Evolutionary conservation across 2,329 filamentous ascomycete species (phyloP).

Genomic region (Colletotrichum abscissum): DNA sequence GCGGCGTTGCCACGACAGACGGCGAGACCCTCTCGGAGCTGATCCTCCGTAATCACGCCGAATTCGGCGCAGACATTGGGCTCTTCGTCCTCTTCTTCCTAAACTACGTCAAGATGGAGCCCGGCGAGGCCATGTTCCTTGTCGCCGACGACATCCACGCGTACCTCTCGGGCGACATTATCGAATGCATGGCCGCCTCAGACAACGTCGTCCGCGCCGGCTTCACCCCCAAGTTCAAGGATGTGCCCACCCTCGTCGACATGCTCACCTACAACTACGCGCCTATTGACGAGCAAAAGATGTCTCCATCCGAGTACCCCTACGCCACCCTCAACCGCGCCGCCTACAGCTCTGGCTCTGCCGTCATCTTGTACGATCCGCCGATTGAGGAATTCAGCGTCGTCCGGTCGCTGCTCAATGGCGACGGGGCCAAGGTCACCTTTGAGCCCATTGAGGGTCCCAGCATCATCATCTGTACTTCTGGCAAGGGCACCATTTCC

Average conservation of each 20-base stretch:
- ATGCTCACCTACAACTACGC: constrained; percentile 98
- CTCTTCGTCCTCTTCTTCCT: constrained; percentile 97
- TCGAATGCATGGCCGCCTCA: constrained; percentile 99
- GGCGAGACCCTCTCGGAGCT: constrained; percentile 81
- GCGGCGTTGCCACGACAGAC: constrained; percentile 74
- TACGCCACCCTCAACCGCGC: constrained; percentile 85
- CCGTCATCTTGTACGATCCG: constrained; percentile 85
- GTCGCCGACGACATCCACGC: constrained; percentile 98
- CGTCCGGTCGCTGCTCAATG: constrained; percentile 80
- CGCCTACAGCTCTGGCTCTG: constrained; percentile 82
- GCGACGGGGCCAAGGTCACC: constrained; percentile 80
- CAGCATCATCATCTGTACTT: constrained; percentile 92
- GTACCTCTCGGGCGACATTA: constrained; percentile 92
- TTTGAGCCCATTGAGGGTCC: constrained; percentile 90
- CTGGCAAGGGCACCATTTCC: constrained; percentile 83
- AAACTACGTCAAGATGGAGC: constrained; percentile 88
- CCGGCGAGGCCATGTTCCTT: constrained; percentile 95
- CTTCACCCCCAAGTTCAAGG: constrained; percentile 99
- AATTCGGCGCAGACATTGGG: constrained; percentile 92
- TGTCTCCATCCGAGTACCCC: constrained; percentile 85
- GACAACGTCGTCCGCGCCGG: constrained; percentile 98
- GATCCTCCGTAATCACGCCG: constrained; percentile 78
- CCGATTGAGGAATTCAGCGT: constrained; percentile 98
- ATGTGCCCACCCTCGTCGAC: constrained; percentile 85
- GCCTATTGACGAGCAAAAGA: constrained; percentile 94